phyloP scores from a whole-genome alignment of 2,329 filamentous ascomycete species.

The Fusarium sp. region DNA sequence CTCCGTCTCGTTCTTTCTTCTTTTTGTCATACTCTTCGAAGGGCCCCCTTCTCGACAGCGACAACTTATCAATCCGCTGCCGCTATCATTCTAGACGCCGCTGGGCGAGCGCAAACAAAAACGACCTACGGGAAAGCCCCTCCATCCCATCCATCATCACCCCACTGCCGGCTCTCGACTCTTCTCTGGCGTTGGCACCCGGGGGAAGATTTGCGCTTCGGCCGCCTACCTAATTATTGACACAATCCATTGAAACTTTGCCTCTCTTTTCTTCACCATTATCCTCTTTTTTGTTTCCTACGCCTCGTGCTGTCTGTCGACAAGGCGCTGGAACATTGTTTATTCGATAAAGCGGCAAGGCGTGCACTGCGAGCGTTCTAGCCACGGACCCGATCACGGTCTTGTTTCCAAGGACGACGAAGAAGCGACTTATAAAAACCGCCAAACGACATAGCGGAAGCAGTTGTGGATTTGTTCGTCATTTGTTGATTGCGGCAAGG shows the following conservation, averaged over 20 bases:
- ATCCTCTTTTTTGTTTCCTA: neutral
- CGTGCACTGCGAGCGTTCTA: neutral
- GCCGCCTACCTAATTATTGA: conserved; percentile 6
- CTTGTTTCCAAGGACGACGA: conserved; percentile 7
- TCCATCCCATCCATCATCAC: conserved; percentile 16
- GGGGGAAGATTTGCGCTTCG: conserved; percentile 9
- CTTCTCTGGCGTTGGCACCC: conserved; percentile 1
- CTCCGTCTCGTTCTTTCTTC: neutral
- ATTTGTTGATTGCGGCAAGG: conserved; percentile 17
- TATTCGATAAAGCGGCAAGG: conserved; percentile 3
- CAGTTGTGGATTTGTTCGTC: neutral
- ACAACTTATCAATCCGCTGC: neutral
- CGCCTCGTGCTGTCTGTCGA: neutral
- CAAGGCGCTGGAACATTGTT: neutral
- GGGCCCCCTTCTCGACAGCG: neutral
- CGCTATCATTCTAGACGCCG: conserved; percentile 19
- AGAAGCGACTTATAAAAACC: neutral
- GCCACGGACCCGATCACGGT: conserved; percentile 8
- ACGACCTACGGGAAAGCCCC: conserved; percentile 13
- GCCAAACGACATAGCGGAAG: conserved; percentile 9
- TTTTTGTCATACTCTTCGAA: neutral
- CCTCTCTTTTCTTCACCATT: neutral
- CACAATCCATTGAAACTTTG: conserved; percentile 1
- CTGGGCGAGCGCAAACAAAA: conserved; percentile 25
- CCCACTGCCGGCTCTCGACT: conserved; percentile 21